These are phyloP conservation scores for Begonia fuchsioides DNA, from an alignment of 306 rosid genomes.

Conservation along the genomic window DNA sequence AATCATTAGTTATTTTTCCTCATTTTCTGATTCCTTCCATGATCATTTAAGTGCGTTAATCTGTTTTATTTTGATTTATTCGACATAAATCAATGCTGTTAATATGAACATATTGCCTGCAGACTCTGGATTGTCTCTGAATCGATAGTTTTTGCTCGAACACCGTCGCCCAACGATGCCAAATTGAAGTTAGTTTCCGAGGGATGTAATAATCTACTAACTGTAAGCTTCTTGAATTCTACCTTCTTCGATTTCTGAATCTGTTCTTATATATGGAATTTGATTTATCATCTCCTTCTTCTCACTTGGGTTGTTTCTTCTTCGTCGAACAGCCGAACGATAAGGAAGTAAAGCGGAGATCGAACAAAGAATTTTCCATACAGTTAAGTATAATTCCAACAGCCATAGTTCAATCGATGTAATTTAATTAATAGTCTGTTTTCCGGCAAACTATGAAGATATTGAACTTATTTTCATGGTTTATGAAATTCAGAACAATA, in stretches of 20 bases:
- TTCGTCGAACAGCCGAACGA: conserved; percentile 45
- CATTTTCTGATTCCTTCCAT: too few species aligned
- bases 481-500: conserved; percentile 37
- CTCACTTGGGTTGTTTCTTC: conserved; percentile 2
- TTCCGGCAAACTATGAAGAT: too few species aligned
- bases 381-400: conserved; percentile 40
- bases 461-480: background rate
- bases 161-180: conserved; percentile 47
- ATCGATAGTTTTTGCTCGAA: conserved; percentile 38
- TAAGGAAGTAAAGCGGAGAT: conserved; percentile 51
- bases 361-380: conserved; percentile 42
- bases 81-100: too few species aligned
- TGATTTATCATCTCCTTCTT: background rate
- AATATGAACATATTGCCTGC: conserved; percentile 4
- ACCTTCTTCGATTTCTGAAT: background rate
- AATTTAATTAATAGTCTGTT: too few species aligned
- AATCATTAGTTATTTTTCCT: too few species aligned
- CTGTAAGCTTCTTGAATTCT: conserved; percentile 33
- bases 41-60: too few species aligned
- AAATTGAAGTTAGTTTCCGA: conserved; percentile 51
- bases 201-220: conserved; percentile 49
- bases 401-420: too few species aligned
- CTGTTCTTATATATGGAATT: conserved; percentile 7
- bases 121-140: conserved; percentile 88
- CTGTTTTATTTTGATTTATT: too few species aligned